These are phyloP conservation scores for Pleomassaria siparia DNA, from an alignment of 2,329 filamentous ascomycete genomes.

Conservation along the genomic window DNA sequence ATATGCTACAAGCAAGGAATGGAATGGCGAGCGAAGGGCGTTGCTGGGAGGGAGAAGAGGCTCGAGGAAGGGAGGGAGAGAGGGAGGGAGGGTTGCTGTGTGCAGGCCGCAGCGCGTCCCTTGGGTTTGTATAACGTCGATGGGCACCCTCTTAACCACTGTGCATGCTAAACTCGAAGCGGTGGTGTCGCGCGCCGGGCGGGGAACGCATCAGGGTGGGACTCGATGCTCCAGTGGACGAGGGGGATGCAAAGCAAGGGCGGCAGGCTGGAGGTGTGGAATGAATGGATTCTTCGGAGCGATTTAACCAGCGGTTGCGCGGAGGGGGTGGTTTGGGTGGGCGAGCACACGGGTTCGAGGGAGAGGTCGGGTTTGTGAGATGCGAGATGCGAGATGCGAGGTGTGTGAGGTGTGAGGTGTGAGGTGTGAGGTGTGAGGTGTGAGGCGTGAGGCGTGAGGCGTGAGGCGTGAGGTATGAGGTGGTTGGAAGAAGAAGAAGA, in stretches of 20 bases:
- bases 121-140: constrained; percentile 34
- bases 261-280: constrained; percentile 26
- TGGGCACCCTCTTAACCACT: constrained; percentile 32
- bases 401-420: constrained; percentile 1
- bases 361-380: background rate
- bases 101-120: constrained; percentile 26
- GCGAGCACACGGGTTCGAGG: background rate
- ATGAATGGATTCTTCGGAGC: constrained; percentile 18
- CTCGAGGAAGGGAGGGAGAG: constrained; percentile 21
- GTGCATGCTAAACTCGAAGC: constrained; percentile 44
- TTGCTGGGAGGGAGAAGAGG: constrained; percentile 9
- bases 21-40: constrained; percentile 28
- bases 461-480: background rate
- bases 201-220: constrained; percentile 43
- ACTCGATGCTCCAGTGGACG: constrained; percentile 23
- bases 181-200: constrained; percentile 41
- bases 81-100: constrained; percentile 32
- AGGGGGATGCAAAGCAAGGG: constrained; percentile 33
- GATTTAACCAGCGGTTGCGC: constrained; percentile 1
- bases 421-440: constrained; percentile 1
- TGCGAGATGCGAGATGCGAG: background rate
- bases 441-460: constrained; percentile 3
- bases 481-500: background rate
- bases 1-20: constrained; percentile 29
- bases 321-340: background rate